phyloP scores from a whole-genome alignment of 2,329 filamentous ascomycete genomes.

The Nigrospora osmanthi region DNA sequence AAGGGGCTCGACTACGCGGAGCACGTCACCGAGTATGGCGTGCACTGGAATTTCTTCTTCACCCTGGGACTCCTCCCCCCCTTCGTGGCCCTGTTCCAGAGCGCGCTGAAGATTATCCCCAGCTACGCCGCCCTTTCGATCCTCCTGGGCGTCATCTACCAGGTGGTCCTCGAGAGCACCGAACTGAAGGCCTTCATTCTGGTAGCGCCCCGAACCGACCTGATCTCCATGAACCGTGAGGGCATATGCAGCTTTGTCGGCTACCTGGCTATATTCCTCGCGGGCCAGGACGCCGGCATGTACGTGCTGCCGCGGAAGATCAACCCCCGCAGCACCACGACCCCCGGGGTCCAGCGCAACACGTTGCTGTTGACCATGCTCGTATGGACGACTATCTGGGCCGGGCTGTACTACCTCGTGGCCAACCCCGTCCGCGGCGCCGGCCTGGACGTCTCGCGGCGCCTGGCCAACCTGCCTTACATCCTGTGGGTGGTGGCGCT shows the following conservation, averaged over 20 bases:
- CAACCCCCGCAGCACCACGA: slow-evolving; percentile 31
- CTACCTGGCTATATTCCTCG: slow-evolving; percentile 90
- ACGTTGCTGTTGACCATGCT: slow-evolving; percentile 56
- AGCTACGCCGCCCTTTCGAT: slow-evolving; percentile 73
- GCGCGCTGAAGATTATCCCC: slow-evolving; percentile 59
- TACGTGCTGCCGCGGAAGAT: slow-evolving; percentile 61
- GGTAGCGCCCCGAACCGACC: slow-evolving; percentile 66
- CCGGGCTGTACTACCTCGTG: slow-evolving; percentile 58
- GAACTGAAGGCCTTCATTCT: slow-evolving; percentile 77
- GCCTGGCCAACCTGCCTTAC: slow-evolving; percentile 89
- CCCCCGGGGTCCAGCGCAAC: slow-evolving; percentile 39
- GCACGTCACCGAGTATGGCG: slow-evolving; percentile 93
- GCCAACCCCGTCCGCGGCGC: slow-evolving; percentile 65
- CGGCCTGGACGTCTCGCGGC: slow-evolving; percentile 71
- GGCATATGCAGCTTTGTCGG: slow-evolving; percentile 92
- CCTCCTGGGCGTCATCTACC: slow-evolving; percentile 61
- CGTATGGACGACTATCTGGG: slow-evolving; percentile 62
- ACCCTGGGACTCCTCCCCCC: slow-evolving; percentile 83
- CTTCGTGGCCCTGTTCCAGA: slow-evolving; percentile 78
- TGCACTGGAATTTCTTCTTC: slow-evolving; percentile 99
- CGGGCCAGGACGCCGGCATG: slow-evolving; percentile 77
- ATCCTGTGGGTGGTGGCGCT: slow-evolving; percentile 88
- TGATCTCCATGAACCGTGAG: slow-evolving; percentile 87
- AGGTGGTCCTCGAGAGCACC: slow-evolving; percentile 68
- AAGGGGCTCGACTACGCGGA: slow-evolving; percentile 95